Base-by-base conservation (phyloP, 768 basidiomycete species). In the Saitozyma sp. region DNA sequence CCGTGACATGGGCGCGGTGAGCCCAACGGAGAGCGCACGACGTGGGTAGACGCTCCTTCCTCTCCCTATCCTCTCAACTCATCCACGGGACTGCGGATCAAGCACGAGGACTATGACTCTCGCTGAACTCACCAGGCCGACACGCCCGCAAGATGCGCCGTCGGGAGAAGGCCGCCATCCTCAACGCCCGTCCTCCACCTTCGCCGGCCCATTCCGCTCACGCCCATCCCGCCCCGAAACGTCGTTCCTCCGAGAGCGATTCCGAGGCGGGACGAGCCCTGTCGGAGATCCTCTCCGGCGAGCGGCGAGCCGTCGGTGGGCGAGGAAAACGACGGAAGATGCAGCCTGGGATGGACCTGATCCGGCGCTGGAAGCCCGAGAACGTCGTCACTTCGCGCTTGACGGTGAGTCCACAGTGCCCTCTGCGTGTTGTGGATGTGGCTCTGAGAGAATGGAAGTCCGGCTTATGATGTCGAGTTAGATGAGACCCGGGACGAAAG, bases 161-260 rank as follows among this genome's bases (percentile, higher is more conserved):
- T 19, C 52, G 66, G 51, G 71, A 63, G 8, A 67, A 69, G 48
- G 64, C 64, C 19, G 64, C 66, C 1, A 69, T 67, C 42, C 57
- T 29, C 29, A 29, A 29, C 29, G 29, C 50, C 10, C 58, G 39
- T 50, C 49, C 49, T 10, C 58, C 58, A 5, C 58, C 16, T 11
- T 11, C 38, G n/a, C 6, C 45, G 37, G 16, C 20, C n/a, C 17
- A 9, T 54, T 39, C 38, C 46, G 40, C 48, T 29, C 29, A 29
- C 5, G 20, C 41, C 58, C 6, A 11, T 59, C 14, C 13, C 50
- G 17, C 17, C 9, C 10, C 50, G 11, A 50, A 29, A 6, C 8
- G 10, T 41, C 40, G 14, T 50, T 38, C 13, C 38, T 2, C 10
- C 38, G 38, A 10, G 10, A 49, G 11, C 17, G 50, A 14, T 42